phyloP scores from a whole-genome alignment of 139 green algal genomes.

The Chlamydomonas eustigma region DNA sequence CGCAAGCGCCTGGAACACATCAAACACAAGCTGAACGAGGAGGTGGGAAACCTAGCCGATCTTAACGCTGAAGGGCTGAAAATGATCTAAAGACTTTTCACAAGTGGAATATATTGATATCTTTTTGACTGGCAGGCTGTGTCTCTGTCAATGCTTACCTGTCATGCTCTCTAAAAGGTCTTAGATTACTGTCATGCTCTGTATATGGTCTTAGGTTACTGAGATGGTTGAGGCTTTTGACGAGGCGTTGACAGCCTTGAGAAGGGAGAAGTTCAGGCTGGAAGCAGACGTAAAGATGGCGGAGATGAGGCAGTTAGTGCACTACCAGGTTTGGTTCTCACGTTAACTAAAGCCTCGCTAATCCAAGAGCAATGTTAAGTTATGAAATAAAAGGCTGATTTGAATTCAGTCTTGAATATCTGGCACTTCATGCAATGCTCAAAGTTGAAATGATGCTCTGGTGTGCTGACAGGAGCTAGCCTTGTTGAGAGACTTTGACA shows the following conservation, averaged over 20 bases:
- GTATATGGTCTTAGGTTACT: constrained; percentile 8
- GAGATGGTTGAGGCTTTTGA: constrained; percentile 55
- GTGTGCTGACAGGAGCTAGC: constrained; percentile 44
- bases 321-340: constrained; percentile 35
- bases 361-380: too few species aligned
- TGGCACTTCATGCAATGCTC: too few species aligned
- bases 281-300: constrained; percentile 56
- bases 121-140: too few species aligned
- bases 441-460: not conserved
- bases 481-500: constrained; percentile 68
- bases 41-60: not conserved
- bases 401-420: too few species aligned
- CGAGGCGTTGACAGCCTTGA: constrained; percentile 39
- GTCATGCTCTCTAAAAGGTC: too few species aligned
- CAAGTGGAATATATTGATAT: too few species aligned
- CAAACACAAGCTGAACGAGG: constrained; percentile 24
- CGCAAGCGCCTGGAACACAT: constrained; percentile 20
- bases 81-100: too few species aligned
- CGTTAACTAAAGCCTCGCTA: too few species aligned
- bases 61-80: too few species aligned
- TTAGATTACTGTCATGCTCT: too few species aligned
- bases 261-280: constrained; percentile 52
- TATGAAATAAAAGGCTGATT: too few species aligned
- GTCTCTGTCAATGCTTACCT: too few species aligned
- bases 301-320: constrained; percentile 56